Evolutionary conservation across 176 grass and related monocot species (phyloP).

Genomic region (Hyparrhenia diplandra): DNA sequence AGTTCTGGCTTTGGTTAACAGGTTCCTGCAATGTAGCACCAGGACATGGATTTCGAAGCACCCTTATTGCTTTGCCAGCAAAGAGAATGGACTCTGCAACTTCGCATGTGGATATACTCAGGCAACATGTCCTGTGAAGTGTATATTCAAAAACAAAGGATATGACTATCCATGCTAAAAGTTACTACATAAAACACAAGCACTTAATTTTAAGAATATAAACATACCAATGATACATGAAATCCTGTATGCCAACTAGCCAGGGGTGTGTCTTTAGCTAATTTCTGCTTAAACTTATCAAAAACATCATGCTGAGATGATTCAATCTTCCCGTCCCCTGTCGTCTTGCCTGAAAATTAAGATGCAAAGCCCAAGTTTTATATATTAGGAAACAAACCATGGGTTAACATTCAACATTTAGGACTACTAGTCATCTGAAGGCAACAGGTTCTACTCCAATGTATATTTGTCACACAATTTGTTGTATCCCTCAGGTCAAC

Average conservation of each 20-base stretch:
- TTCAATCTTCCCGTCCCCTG: constrained; percentile 56
- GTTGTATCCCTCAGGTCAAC: neutral
- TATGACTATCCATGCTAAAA: constrained; percentile 22
- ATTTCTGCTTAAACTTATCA: constrained; percentile 65
- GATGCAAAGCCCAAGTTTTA: constrained; percentile 2
- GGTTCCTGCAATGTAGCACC: constrained; percentile 60
- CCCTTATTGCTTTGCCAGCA: constrained; percentile 89
- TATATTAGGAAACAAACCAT: neutral
- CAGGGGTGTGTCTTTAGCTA: constrained; percentile 61
- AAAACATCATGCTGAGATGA: constrained; percentile 48
- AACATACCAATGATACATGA: constrained; percentile 95
- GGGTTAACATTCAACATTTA: neutral
- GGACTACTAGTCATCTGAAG: neutral
- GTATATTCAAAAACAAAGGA: constrained; percentile 18
- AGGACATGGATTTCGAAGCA: constrained; percentile 87
- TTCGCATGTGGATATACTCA: constrained; percentile 91
- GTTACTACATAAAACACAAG: neutral
- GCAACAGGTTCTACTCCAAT: neutral
- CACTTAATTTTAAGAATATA: constrained; percentile 23
- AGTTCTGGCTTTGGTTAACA: constrained; percentile 38
- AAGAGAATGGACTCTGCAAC: constrained; percentile 98
- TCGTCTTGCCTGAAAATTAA: constrained; percentile 77
- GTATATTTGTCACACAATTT: neutral
- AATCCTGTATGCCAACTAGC: constrained; percentile 87
- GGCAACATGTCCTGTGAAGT: constrained; percentile 88